These are phyloP conservation scores for Fusarium sp. DNA, from an alignment of 2,329 filamentous ascomycete species.

Conservation along the genomic window DNA sequence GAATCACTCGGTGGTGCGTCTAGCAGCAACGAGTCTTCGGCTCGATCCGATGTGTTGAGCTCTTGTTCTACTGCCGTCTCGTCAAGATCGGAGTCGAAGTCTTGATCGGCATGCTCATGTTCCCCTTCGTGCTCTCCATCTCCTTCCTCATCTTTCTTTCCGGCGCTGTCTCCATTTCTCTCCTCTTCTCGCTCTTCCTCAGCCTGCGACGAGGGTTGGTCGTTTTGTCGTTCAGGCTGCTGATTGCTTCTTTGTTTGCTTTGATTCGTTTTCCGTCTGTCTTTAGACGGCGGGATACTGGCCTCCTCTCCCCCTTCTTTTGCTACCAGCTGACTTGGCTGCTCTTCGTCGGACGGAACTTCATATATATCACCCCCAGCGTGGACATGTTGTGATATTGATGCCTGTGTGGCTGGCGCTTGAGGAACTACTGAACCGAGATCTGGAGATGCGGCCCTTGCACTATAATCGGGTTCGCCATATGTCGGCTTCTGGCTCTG, in stretches of 20 bases:
- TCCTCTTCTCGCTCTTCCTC: neutral
- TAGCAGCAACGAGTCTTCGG: constrained; percentile 41
- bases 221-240: neutral
- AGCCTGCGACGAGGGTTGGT: neutral
- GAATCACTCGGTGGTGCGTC: constrained; percentile 17
- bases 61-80: constrained; percentile 4
- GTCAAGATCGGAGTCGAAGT: neutral
- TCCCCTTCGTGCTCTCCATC: neutral
- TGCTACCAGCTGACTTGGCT: neutral
- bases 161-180: neutral
- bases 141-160: neutral
- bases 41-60: neutral
- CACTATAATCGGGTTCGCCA: neutral
- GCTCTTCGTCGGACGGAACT: neutral
- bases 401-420: neutral
- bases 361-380: neutral
- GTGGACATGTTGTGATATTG: neutral
- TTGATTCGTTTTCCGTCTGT: neutral
- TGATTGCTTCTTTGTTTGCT: neutral
- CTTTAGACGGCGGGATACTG: neutral
- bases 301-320: neutral
- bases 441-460: constrained; percentile 26
- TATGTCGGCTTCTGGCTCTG: constrained; percentile 29
- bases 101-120: neutral
- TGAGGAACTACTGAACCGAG: constrained; percentile 16